A percentile compares a stretch with the other conserved stretches of the same genome.
These are phyloP conservation scores for Aspergillus haitiensis DNA, from an alignment of 495 filamentous ascomycete genomes.

Conservation along the genomic window DNA sequence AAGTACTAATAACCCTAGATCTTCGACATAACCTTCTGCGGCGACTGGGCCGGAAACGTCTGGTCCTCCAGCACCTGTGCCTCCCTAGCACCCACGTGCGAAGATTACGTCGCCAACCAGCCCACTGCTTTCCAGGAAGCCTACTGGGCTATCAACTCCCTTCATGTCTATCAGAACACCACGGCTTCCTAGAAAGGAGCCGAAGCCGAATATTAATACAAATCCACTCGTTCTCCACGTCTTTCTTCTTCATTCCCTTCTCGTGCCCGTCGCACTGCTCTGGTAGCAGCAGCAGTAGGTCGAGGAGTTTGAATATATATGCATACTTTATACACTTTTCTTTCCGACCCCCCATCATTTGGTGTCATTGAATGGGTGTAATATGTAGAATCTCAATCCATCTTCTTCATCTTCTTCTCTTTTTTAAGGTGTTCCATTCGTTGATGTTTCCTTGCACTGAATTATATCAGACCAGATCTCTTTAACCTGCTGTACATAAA, in stretches of 20 bases:
- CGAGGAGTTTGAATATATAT: not conserved
- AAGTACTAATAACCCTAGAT: conserved; percentile 32
- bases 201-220: not conserved
- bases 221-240: not conserved
- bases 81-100: conserved; percentile 52
- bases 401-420: no score
- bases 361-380: no score
- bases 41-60: conserved; percentile 58
- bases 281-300: no score
- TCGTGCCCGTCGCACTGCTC: not conserved
- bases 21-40: conserved; percentile 69
- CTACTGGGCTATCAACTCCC: conserved; percentile 66
- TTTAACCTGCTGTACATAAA: no score
- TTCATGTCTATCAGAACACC: conserved; percentile 58
- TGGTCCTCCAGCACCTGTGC: conserved; percentile 36
- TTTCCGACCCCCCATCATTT: not conserved
- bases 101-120: conserved; percentile 62
- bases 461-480: no score
- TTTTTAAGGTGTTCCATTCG: no score
- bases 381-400: no score
- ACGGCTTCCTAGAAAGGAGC: not conserved
- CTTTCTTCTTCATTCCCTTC: not conserved
- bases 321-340: no score
- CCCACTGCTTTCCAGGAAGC: conserved; percentile 58
- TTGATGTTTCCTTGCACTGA: no score